Evolutionary conservation across 208 protist genomes (phyloP), one percentile per base, ranked within the genome.

Genomic region (Phytomonas francai): DNA sequence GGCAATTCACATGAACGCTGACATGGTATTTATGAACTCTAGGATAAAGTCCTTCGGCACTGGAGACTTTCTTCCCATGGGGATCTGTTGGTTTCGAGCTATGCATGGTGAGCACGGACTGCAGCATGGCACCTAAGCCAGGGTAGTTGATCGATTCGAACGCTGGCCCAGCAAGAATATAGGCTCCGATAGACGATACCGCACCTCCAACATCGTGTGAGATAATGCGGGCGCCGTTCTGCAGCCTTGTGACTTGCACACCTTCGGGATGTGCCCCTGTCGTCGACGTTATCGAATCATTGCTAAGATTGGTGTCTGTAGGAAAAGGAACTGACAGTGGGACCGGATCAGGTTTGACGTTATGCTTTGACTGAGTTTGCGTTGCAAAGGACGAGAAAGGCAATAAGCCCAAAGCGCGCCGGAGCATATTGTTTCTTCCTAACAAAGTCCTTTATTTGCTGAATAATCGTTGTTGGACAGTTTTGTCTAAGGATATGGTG

Each of bases 61-160:
- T 77, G 88, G 83, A 25, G 80, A 77, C 72, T 88, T 68, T 19
- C 80, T 80, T 2, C 86, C 90, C 25, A 84, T 87, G 56, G 86
- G 79, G 70, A 83, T 89, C 58, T 83, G 85, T 39, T 93, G 84
- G 72, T 87, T 92, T 87, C 76, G 80, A 92, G 78, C 91, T 94
- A 65, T 81, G 89, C 62, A 81, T 87, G 22, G 88, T 90, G 36
- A 96, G 76, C 0, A 84, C 83, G 14, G 85, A 71, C 75, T 92
- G 90, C 80, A 96, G 75, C 68, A 96, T 76, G 42, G 79, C 77
- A 31, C 81, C 79, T 14, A 85, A 67, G 54, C 90, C 90, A 7
- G 90, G 90, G 70, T 74, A 82, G 28, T 59, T 74, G 25, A 78
- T 59, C 16, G 90, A 85, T 77, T 96, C 90, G 75, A 92, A 96